Percentiles rank a stretch among this genome's conserved stretches.
Evolutionary conservation across 2,329 filamentous ascomycete genomes (phyloP).

Genomic region (Cladorrhinum sp.): DNA sequence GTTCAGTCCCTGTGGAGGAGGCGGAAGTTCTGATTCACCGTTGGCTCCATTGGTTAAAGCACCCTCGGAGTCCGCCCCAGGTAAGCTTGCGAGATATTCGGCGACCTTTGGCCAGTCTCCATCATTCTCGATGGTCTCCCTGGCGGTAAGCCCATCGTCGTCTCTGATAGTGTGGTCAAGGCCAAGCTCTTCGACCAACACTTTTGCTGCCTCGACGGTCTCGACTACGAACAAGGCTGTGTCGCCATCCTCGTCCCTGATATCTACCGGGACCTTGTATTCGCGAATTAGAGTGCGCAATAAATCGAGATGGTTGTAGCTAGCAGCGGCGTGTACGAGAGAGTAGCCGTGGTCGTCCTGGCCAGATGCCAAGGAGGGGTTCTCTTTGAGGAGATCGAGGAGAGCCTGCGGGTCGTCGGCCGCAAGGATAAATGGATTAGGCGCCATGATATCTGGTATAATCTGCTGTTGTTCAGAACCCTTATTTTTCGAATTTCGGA

Average conservation of each 20-base stretch:
- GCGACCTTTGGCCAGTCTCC: constrained; percentile 74
- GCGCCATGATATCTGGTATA: constrained; percentile 39
- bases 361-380: constrained; percentile 71
- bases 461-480: neutral
- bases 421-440: constrained; percentile 71
- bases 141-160: constrained; percentile 72
- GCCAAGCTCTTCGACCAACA: constrained; percentile 78
- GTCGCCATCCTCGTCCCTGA: constrained; percentile 87
- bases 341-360: constrained; percentile 95
- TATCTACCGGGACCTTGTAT: constrained; percentile 73
- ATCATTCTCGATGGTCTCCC: constrained; percentile 75
- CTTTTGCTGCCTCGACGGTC: constrained; percentile 70
- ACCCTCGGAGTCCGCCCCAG: constrained; percentile 26
- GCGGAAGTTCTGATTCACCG: constrained; percentile 47
- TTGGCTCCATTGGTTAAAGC: constrained; percentile 34
- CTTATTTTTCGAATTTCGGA: neutral
- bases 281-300: constrained; percentile 72
- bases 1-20: constrained; percentile 71
- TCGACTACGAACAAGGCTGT: constrained; percentile 95
- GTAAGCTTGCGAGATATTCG: constrained; percentile 58
- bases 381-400: constrained; percentile 68
- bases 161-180: constrained; percentile 66
- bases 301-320: constrained; percentile 83
- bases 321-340: constrained; percentile 86
- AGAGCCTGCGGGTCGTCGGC: constrained; percentile 77